Percentiles rank a stretch among this genome's conserved stretches.
Evolutionary conservation across 106 monocot genomes (phyloP).

Genomic region (Phalaenopsis equestris): DNA sequence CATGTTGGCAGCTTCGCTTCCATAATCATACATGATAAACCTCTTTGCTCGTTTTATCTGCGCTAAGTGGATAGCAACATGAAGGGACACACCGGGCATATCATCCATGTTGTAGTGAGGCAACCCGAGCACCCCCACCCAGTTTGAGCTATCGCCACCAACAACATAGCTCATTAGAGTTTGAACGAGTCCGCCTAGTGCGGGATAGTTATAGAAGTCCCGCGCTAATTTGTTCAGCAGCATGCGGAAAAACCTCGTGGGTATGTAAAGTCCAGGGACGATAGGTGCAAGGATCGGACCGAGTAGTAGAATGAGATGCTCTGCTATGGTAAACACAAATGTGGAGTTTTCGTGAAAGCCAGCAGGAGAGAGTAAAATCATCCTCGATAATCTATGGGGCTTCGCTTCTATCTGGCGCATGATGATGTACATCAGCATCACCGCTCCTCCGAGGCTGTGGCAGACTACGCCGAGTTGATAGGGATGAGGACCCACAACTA

Average conservation of each 20-base stretch:
- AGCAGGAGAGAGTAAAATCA: constrained; percentile 86
- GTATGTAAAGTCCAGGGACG: constrained; percentile 84
- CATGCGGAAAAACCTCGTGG: constrained; percentile 89
- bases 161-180: constrained; percentile 90
- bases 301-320: constrained; percentile 45
- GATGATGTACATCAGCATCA: constrained; percentile 85
- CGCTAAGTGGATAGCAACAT: constrained; percentile 78
- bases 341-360: constrained; percentile 93
- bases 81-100: constrained; percentile 91
- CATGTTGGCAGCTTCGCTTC: constrained; percentile 59
- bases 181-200: constrained; percentile 84
- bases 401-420: constrained; percentile 45
- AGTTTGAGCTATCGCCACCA: constrained; percentile 91
- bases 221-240: constrained; percentile 91
- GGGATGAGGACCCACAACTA: constrained; percentile 25
- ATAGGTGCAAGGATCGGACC: constrained; percentile 72
- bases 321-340: constrained; percentile 46
- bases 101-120: constrained; percentile 97
- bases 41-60: constrained; percentile 71
- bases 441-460: constrained; percentile 94
- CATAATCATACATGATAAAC: constrained; percentile 92
- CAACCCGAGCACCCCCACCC: constrained; percentile 82
- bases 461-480: constrained; percentile 70
- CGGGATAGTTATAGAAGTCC: constrained; percentile 91
- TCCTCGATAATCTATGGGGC: constrained; percentile 70